Evolutionary conservation across 306 rosid species (phyloP).

Genomic region (Pyrus bretschneideri): DNA sequence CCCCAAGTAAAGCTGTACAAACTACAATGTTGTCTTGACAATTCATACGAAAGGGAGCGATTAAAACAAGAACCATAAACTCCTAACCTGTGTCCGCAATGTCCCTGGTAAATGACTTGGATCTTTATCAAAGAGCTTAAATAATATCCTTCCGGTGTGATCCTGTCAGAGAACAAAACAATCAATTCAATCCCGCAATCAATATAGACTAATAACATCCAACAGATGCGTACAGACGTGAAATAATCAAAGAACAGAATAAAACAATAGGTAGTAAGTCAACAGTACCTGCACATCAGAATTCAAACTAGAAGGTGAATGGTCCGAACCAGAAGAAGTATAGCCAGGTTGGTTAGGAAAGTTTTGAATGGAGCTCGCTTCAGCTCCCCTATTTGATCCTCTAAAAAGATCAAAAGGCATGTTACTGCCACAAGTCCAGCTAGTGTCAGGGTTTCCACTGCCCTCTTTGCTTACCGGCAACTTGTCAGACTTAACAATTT

Average conservation of each 20-base stretch:
- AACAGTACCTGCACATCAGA: slow-evolving; percentile 75
- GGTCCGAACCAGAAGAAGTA: slow-evolving; percentile 81
- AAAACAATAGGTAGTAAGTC: not conserved
- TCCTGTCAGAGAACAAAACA: slow-evolving; percentile 41
- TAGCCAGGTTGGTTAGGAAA: slow-evolving; percentile 73
- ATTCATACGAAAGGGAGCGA: not conserved
- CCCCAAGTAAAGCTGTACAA: not conserved
- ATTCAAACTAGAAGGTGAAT: slow-evolving; percentile 84
- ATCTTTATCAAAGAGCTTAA: slow-evolving; percentile 84
- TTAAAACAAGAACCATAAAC: not conserved
- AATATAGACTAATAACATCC: not conserved
- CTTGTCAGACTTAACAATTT: slow-evolving; percentile 36
- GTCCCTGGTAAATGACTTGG: slow-evolving; percentile 81
- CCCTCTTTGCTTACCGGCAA: slow-evolving; percentile 24
- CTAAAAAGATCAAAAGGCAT: slow-evolving; percentile 71
- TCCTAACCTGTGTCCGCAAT: slow-evolving; percentile 67
- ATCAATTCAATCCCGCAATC: slow-evolving; percentile 8
- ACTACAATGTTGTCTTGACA: not conserved
- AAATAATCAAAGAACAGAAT: not conserved
- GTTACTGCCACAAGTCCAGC: slow-evolving; percentile 35
- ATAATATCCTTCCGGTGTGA: slow-evolving; percentile 75
- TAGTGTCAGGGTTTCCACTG: slow-evolving; percentile 31
- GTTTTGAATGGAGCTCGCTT: slow-evolving; percentile 48
- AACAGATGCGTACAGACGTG: not conserved
- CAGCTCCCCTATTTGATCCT: slow-evolving; percentile 45